Conservation (phyloP, 768 basidiomycete species). For the Dendrothele bispora region DNA sequence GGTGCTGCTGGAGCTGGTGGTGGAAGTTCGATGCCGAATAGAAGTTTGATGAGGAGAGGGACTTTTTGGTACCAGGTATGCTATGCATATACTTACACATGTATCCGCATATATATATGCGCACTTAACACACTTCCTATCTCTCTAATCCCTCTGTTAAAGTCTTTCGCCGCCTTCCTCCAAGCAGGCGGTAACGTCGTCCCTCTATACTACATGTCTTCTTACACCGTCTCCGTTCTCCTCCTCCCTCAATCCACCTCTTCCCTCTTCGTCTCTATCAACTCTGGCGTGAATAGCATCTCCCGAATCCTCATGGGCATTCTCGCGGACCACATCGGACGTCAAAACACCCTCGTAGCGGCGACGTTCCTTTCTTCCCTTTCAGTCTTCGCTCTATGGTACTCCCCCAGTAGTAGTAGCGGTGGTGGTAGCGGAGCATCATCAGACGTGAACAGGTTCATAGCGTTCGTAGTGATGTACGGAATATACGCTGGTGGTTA, state of each 20-base stretch:
- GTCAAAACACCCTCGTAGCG: constrained; percentile 42
- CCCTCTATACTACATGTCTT: constrained; percentile 42
- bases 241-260: constrained; percentile 35
- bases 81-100: too few species aligned
- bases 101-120: background rate
- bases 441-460: constrained; percentile 33
- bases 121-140: too few species aligned
- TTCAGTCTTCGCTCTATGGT: constrained; percentile 41
- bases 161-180: constrained; percentile 40
- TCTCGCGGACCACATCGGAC: constrained; percentile 39
- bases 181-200: constrained; percentile 47
- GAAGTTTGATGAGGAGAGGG: constrained; percentile 36
- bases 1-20: constrained; percentile 15
- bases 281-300: constrained; percentile 42
- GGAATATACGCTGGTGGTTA: constrained; percentile 45
- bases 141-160: too few species aligned
- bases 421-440: too few species aligned
- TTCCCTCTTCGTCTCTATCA: constrained; percentile 38
- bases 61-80: constrained; percentile 42
- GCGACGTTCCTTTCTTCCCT: constrained; percentile 39
- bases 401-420: too few species aligned
- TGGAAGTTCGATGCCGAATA: constrained; percentile 28
- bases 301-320: constrained; percentile 42
- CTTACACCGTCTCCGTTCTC: constrained; percentile 40
- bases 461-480: constrained; percentile 40